Evolutionary conservation across 768 basidiomycete species (phyloP).

Genomic region (Agrocybe praecox): DNA sequence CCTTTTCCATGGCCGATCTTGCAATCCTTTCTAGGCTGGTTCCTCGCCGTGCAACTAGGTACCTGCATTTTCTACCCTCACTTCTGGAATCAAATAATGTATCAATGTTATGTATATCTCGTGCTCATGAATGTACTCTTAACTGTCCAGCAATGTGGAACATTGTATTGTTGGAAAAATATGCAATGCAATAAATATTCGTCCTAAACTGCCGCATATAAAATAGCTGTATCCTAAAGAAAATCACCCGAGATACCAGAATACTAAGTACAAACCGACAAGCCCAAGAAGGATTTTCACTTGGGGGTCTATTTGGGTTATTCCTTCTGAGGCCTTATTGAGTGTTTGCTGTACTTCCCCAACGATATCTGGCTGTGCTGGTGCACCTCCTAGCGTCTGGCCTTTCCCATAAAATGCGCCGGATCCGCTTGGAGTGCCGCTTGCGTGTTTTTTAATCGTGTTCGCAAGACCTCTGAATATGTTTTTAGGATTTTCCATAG

Average conservation of each 20-base stretch:
- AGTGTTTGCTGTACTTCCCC: slow-evolving; percentile 33
- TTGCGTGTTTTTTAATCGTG: slow-evolving; percentile 56
- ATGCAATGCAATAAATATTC: not conserved
- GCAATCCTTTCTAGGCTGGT: slow-evolving; percentile 10
- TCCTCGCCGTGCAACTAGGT: slow-evolving; percentile 12
- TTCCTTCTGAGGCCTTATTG: slow-evolving; percentile 33
- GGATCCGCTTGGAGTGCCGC: slow-evolving; percentile 32
- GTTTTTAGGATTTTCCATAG: not conserved
- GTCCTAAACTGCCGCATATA: not conserved
- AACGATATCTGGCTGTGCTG: slow-evolving; percentile 35
- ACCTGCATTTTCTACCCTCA: slow-evolving; percentile 13
- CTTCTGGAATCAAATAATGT: slow-evolving; percentile 2
- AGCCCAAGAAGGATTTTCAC: slow-evolving; percentile 66
- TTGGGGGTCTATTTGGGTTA: slow-evolving; percentile 65
- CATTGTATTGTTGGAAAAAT: not conserved
- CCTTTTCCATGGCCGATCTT: slow-evolving; percentile 24
- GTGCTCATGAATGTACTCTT: slow-evolving; percentile 1
- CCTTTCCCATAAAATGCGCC: slow-evolving; percentile 72
- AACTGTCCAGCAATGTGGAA: not conserved
- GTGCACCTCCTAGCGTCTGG: slow-evolving; percentile 64
- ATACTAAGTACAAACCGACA: slow-evolving; percentile 62
- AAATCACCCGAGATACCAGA: slow-evolving; percentile 49
- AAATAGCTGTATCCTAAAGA: not conserved
- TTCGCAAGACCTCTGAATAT: slow-evolving; percentile 60
- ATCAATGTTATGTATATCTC: slow-evolving; percentile 1